These are phyloP conservation scores for Russula virescens DNA, from an alignment of 768 basidiomycete genomes.

Conservation along the genomic window DNA sequence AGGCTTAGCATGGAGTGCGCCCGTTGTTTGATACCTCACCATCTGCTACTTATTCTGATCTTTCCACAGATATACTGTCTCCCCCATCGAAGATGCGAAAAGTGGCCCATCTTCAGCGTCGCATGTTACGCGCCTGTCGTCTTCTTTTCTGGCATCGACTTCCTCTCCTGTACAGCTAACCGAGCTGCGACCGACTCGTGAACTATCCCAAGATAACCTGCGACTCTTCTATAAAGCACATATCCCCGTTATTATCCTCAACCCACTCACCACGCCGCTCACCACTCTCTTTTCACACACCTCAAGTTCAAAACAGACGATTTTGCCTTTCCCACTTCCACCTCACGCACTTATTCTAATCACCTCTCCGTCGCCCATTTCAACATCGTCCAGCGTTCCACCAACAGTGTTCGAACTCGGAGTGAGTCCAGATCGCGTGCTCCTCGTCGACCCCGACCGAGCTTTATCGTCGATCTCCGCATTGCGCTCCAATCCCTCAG, in stretches of 20 bases:
- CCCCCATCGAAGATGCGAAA: background rate
- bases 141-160: slow-evolving; percentile 18
- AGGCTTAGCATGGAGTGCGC: slow-evolving; percentile 16
- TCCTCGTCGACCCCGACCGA: slow-evolving; percentile 54
- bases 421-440: slow-evolving; percentile 26
- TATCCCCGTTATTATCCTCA: slow-evolving; percentile 57
- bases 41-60: background rate
- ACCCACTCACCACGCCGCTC: slow-evolving; percentile 51
- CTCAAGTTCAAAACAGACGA: slow-evolving; percentile 5
- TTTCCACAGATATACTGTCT: background rate
- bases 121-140: slow-evolving; percentile 3
- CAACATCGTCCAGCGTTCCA: slow-evolving; percentile 27
- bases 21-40: background rate
- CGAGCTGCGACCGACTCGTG: slow-evolving; percentile 25
- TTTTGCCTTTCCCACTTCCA: slow-evolving; percentile 28
- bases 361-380: slow-evolving; percentile 25
- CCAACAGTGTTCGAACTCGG: slow-evolving; percentile 25
- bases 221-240: slow-evolving; percentile 40
- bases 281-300: slow-evolving; percentile 30
- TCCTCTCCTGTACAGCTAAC: slow-evolving; percentile 25
- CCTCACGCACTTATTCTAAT: slow-evolving; percentile 30
- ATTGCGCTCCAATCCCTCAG: slow-evolving; percentile 42
- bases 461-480: slow-evolving; percentile 49
- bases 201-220: slow-evolving; percentile 12
- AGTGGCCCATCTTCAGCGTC: background rate